Evolutionary conservation across 306 rosid species (phyloP).

Genomic region (Lagenaria siceraria): DNA sequence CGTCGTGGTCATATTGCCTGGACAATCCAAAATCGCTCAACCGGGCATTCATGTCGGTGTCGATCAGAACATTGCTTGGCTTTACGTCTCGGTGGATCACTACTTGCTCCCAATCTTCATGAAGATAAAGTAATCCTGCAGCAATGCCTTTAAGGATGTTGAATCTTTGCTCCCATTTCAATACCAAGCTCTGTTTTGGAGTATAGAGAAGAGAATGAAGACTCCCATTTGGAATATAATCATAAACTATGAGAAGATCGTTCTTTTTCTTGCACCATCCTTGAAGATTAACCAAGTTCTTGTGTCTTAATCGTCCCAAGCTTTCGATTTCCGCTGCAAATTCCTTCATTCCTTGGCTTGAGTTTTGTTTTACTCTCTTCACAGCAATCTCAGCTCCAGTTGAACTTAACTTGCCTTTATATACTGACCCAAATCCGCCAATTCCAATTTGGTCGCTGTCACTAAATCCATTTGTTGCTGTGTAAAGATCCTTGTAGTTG

Average conservation of each 20-base stretch:
- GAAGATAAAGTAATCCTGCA: conserved; percentile 50
- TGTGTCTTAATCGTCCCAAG: background rate
- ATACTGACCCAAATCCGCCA: background rate
- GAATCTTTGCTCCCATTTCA: conserved; percentile 44
- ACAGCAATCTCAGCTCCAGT: background rate
- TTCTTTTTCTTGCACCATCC: background rate
- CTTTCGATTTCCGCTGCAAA: background rate
- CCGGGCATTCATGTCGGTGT: conserved; percentile 30
- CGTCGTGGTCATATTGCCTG: conserved; percentile 43
- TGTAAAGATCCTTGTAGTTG: background rate
- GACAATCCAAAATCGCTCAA: conserved; percentile 68
- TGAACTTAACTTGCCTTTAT: background rate
- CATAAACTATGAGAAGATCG: background rate
- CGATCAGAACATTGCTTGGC: conserved; percentile 49
- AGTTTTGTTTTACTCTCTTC: background rate
- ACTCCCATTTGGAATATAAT: background rate
- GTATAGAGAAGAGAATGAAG: background rate
- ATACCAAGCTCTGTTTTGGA: conserved; percentile 3
- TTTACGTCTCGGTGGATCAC: conserved; percentile 65
- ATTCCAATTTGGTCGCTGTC: background rate
- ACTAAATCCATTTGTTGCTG: background rate
- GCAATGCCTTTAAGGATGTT: conserved; percentile 52
- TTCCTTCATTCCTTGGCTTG: background rate
- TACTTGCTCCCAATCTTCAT: conserved; percentile 66
- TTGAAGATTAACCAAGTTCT: background rate